These are phyloP conservation scores for Colletotrichum agaves DNA, from an alignment of 2,329 filamentous ascomycete species.

Conservation along the genomic window DNA sequence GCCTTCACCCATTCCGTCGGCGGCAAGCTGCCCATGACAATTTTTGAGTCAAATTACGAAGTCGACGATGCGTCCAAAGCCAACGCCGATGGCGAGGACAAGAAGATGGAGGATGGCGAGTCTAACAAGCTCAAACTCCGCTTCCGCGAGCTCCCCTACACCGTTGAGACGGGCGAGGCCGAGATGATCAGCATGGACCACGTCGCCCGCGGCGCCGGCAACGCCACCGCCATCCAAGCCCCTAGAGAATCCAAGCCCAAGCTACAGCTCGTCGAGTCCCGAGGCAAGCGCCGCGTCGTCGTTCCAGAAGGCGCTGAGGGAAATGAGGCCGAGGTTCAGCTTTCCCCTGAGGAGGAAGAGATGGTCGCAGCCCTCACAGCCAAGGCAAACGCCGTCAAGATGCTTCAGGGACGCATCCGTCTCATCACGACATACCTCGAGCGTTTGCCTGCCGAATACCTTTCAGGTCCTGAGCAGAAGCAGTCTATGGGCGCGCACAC, in stretches of 20 bases:
- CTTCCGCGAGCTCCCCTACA: constrained; percentile 87
- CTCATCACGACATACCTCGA: constrained; percentile 82
- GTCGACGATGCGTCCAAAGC: constrained; percentile 64
- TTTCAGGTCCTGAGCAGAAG: constrained; percentile 56
- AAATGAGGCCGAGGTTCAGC: constrained; percentile 46
- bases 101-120: constrained; percentile 76
- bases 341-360: constrained; percentile 71
- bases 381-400: constrained; percentile 92
- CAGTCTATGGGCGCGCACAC: constrained; percentile 47
- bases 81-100: constrained; percentile 67
- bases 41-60: constrained; percentile 89
- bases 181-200: constrained; percentile 99
- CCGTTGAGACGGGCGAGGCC: constrained; percentile 91
- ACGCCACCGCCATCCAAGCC: constrained; percentile 71
- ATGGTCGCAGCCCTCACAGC: constrained; percentile 77
- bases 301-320: constrained; percentile 43
- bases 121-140: constrained; percentile 66
- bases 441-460: constrained; percentile 73
- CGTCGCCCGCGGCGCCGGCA: constrained; percentile 85
- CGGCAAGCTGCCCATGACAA: constrained; percentile 86
- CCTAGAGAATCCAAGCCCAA: constrained; percentile 55
- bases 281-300: constrained; percentile 57
- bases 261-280: constrained; percentile 56
- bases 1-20: constrained; percentile 67
- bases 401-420: constrained; percentile 82